Percentiles rank a stretch among this genome's conserved stretches.
Evolutionary conservation across 2,329 filamentous ascomycete genomes (phyloP).

Genomic region (Diaporthe capsici): DNA sequence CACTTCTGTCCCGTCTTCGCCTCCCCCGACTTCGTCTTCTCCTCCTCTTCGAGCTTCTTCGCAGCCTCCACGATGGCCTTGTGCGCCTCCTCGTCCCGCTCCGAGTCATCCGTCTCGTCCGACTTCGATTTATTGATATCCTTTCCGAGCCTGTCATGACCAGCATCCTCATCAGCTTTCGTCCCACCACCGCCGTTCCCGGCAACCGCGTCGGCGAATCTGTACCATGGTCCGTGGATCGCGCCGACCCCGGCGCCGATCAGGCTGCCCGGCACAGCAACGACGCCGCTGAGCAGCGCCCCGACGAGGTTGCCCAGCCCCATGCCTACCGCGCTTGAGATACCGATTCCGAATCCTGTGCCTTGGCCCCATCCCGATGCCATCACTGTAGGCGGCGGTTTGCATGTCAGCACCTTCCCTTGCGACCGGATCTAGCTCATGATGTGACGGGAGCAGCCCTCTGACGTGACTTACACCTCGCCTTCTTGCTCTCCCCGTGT

Average conservation of each 20-base stretch:
- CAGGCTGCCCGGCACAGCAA: constrained; percentile 39
- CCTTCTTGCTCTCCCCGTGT: constrained; percentile 41
- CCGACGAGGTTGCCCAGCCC: constrained; percentile 40
- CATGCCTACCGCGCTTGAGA: constrained; percentile 40
- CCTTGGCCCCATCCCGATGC: constrained; percentile 41
- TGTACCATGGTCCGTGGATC: constrained; percentile 39
- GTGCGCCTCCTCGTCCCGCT: constrained; percentile 32
- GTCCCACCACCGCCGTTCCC: constrained; percentile 7
- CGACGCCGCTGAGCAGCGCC: constrained; percentile 37
- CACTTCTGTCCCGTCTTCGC: neutral
- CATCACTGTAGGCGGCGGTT: constrained; percentile 24
- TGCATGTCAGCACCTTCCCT: neutral
- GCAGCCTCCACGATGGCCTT: constrained; percentile 37
- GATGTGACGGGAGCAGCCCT: no score
- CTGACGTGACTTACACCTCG: constrained; percentile 34
- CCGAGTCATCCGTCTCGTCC: constrained; percentile 1
- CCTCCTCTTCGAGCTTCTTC: constrained; percentile 34
- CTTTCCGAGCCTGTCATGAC: constrained; percentile 29
- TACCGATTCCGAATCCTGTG: constrained; percentile 34
- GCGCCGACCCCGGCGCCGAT: constrained; percentile 40
- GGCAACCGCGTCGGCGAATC: constrained; percentile 25
- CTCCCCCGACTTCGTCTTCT: neutral
- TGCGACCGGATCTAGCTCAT: neutral
- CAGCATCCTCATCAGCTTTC: constrained; percentile 2
- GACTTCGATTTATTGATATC: neutral